Percentiles rank a stretch among this genome's conserved stretches.
Conservation (phyloP, 768 basidiomycete genomes). For the Bullera alba region DNA sequence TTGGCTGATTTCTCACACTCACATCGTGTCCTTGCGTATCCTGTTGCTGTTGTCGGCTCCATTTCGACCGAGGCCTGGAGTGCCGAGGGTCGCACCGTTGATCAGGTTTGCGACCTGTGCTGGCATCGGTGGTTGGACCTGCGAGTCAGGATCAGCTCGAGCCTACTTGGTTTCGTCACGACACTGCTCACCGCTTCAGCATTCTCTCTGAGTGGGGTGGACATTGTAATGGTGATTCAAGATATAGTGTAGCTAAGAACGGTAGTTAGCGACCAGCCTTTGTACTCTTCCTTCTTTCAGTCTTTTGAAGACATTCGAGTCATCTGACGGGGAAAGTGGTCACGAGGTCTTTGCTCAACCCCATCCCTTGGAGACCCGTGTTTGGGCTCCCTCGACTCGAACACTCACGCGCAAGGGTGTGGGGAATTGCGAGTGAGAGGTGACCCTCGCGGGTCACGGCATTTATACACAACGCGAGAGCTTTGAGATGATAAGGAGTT, state of each 20-base stretch:
- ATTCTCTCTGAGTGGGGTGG: not conserved
- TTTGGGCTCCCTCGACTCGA: too few relatives aligned
- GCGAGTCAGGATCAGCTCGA: not conserved
- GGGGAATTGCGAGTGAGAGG: too few relatives aligned
- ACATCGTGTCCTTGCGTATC: slow-evolving; percentile 44
- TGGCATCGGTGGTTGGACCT: slow-evolving; percentile 22
- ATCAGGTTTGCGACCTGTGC: slow-evolving; percentile 28
- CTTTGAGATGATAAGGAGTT: too few relatives aligned
- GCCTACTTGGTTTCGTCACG: not conserved
- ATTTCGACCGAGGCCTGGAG: slow-evolving; percentile 16
- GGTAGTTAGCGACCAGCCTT: not conserved
- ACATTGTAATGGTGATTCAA: not conserved
- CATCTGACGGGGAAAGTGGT: too few relatives aligned
- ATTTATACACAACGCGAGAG: too few relatives aligned
- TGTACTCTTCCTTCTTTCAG: not conserved
- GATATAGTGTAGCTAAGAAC: not conserved
- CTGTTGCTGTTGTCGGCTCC: slow-evolving; percentile 24
- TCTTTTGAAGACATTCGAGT: not conserved
- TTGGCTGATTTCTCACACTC: slow-evolving; percentile 3
- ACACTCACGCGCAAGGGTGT: too few relatives aligned
- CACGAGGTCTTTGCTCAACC: too few relatives aligned
- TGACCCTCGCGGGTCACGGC: too few relatives aligned
- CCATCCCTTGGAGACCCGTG: too few relatives aligned
- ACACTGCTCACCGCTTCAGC: not conserved
- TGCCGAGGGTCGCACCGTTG: slow-evolving; percentile 13